phyloP scores from a whole-genome alignment of 768 basidiomycete species.

The Lentinula sp. region DNA sequence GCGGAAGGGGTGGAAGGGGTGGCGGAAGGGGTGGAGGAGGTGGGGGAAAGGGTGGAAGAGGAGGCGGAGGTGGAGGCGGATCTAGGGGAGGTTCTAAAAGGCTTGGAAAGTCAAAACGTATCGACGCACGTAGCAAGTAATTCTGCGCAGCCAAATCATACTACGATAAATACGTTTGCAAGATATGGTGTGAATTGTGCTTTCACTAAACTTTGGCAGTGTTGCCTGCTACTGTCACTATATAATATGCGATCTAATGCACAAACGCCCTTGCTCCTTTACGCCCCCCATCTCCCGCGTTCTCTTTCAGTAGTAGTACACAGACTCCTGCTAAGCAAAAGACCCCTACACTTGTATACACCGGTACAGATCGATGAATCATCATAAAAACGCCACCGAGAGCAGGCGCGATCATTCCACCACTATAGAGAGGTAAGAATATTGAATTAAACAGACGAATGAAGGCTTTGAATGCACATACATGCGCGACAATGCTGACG shows the following conservation, averaged over 20 bases:
- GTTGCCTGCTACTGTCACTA: too few species aligned
- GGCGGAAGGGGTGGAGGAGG: conserved; percentile 16
- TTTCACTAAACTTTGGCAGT: too few species aligned
- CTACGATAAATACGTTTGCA: neutral
- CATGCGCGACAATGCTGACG: conserved; percentile 82
- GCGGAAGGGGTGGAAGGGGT: conserved; percentile 23
- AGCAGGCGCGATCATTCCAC: conserved; percentile 85
- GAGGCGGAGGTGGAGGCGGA: conserved; percentile 19
- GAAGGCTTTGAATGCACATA: conserved; percentile 27
- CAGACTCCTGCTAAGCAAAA: conserved; percentile 60
- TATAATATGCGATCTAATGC: neutral
- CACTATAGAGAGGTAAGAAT: conserved; percentile 35
- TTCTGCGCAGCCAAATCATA: neutral
- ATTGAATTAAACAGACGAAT: conserved; percentile 1
- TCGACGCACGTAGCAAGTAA: conserved; percentile 32
- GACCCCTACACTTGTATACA: conserved; percentile 65
- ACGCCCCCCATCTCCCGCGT: conserved; percentile 30
- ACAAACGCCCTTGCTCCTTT: neutral
- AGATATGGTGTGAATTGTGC: too few species aligned
- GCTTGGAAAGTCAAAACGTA: conserved; percentile 55
- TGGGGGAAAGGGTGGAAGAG: too few species aligned
- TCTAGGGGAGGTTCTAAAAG: conserved; percentile 35
- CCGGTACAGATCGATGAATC: conserved; percentile 64
- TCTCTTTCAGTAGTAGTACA: conserved; percentile 54
- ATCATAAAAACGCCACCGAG: conserved; percentile 69